Evolutionary conservation across 2,329 filamentous ascomycete species (phyloP).

Genomic region (Alternaria infectoria): DNA sequence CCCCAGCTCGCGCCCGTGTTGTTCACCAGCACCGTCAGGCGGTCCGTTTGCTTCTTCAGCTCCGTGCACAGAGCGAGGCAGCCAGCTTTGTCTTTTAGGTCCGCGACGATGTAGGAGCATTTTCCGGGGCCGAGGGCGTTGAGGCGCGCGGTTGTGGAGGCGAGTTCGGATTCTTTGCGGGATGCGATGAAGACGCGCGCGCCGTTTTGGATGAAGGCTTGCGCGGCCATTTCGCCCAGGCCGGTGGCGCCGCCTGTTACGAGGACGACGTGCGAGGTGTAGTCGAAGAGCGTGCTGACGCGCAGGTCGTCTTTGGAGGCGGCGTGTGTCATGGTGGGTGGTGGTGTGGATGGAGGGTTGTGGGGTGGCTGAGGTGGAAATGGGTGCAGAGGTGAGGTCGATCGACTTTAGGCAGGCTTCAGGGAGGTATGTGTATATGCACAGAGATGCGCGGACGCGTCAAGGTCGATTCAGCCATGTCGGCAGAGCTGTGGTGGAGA

Average conservation of each 20-base stretch:
- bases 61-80: slow-evolving; percentile 57
- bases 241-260: slow-evolving; percentile 60
- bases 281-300: slow-evolving; percentile 44
- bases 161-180: slow-evolving; percentile 59
- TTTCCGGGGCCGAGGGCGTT: slow-evolving; percentile 60
- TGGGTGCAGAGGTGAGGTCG: background rate
- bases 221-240: slow-evolving; percentile 62
- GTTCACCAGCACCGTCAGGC: slow-evolving; percentile 58
- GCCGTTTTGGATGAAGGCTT: slow-evolving; percentile 60
- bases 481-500: slow-evolving; percentile 16
- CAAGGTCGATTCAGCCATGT: slow-evolving; percentile 14
- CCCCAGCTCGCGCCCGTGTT: slow-evolving; percentile 63
- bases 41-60: slow-evolving; percentile 52
- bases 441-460: background rate
- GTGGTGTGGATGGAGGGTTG: background rate
- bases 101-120: slow-evolving; percentile 58
- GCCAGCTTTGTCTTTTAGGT: slow-evolving; percentile 60
- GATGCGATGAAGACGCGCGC: slow-evolving; percentile 62
- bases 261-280: slow-evolving; percentile 52
- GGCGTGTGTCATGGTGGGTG: slow-evolving; percentile 35
- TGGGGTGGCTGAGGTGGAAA: background rate
- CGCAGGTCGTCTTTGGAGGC: slow-evolving; percentile 42
- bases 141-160: slow-evolving; percentile 54
- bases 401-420: background rate
- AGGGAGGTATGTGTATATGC: background rate